phyloP scores from a whole-genome alignment of 1,139 yeast species.

The Zygoascus hellenicus region DNA sequence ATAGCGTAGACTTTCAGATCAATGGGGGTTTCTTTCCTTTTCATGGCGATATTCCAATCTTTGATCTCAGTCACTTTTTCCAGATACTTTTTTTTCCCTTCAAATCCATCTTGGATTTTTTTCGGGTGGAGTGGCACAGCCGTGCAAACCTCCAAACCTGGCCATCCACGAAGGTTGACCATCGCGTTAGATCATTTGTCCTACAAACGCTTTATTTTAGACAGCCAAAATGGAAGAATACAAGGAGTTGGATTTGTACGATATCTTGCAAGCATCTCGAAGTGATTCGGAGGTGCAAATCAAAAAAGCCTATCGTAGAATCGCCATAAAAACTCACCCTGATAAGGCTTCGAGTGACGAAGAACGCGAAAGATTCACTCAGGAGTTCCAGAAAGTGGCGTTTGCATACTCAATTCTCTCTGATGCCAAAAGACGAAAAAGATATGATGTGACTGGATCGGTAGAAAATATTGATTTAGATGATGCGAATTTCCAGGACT shows the following conservation, averaged over 20 bases:
- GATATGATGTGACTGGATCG: constrained; percentile 66
- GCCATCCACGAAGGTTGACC: background rate
- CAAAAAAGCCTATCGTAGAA: constrained; percentile 64
- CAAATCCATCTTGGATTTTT: background rate
- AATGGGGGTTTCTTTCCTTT: constrained; percentile 6
- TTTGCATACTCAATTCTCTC: constrained; percentile 67
- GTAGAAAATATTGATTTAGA: constrained; percentile 49
- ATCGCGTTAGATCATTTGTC: background rate
- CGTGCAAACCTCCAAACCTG: no score
- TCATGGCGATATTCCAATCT: constrained; percentile 1
- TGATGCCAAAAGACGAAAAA: constrained; percentile 49
- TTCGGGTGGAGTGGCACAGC: no score
- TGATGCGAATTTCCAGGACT: constrained; percentile 54
- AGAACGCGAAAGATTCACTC: constrained; percentile 36
- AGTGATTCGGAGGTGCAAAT: constrained; percentile 49
- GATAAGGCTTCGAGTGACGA: constrained; percentile 52
- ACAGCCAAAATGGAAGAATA: constrained; percentile 3
- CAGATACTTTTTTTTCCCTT: background rate
- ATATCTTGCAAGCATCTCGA: constrained; percentile 39
- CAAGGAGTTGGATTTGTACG: constrained; percentile 57
- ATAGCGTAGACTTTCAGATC: constrained; percentile 8
- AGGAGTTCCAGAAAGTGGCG: constrained; percentile 62
- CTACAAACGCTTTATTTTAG: background rate
- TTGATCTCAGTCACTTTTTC: background rate
- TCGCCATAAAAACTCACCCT: constrained; percentile 71